Conservation (phyloP, 106 monocot species). For the Dioscorea dumetorum region DNA sequence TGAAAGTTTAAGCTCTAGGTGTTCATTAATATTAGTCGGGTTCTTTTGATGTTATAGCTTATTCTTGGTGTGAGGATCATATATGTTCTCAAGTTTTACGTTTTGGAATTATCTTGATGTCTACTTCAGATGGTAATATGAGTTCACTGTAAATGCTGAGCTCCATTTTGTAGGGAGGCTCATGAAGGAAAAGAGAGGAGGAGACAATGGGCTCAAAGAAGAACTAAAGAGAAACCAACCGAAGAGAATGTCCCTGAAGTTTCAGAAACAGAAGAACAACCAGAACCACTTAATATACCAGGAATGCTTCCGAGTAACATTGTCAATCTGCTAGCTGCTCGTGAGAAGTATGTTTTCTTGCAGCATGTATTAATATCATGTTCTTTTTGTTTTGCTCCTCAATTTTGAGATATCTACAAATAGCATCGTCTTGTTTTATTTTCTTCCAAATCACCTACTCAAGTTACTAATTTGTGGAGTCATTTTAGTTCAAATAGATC, state of each 20-base stretch:
- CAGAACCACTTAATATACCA: slow-evolving; percentile 25
- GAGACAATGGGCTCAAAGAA: slow-evolving; percentile 66
- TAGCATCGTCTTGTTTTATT: no score
- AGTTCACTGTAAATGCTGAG: background rate
- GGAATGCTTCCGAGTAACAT: slow-evolving; percentile 87
- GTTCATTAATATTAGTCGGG: no score
- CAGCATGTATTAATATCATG: background rate
- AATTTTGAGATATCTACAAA: no score
- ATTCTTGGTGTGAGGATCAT: background rate
- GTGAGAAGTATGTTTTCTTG: slow-evolving; percentile 69
- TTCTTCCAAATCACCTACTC: no score
- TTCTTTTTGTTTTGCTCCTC: no score
- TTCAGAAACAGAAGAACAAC: slow-evolving; percentile 14
- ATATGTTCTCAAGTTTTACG: background rate
- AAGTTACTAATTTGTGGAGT: no score
- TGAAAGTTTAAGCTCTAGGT: no score
- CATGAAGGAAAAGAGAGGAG: slow-evolving; percentile 66
- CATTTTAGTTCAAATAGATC: no score
- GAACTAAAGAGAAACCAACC: slow-evolving; percentile 23
- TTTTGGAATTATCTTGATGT: background rate
- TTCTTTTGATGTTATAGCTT: no score
- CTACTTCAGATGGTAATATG: background rate
- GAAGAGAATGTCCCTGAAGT: slow-evolving; percentile 13
- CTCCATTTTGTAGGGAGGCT: slow-evolving; percentile 40
- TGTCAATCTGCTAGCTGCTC: slow-evolving; percentile 55